A percentile compares a stretch with the other conserved stretches of the same genome.
Conservation (phyloP, 1,284 basidiomycete genomes). For the Phaffia rhodozyma region DNA sequence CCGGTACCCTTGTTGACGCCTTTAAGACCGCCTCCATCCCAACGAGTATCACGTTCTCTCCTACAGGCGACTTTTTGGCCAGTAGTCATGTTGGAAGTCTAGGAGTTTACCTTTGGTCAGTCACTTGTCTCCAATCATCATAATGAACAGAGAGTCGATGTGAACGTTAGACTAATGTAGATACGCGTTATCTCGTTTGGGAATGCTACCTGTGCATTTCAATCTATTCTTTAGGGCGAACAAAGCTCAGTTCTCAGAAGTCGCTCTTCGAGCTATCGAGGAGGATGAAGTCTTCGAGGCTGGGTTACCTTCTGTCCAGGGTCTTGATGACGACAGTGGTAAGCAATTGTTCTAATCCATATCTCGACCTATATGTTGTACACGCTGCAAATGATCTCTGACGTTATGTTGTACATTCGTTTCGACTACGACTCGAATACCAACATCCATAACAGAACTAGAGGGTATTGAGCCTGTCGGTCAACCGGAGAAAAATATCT, state of each 20-base stretch:
- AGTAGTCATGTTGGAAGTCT: slow-evolving; percentile 89
- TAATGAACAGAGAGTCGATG: background rate
- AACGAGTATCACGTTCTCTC: slow-evolving; percentile 83
- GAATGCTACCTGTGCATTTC: background rate
- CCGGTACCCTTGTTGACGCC: slow-evolving; percentile 79
- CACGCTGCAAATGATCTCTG: background rate
- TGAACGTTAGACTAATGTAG: background rate
- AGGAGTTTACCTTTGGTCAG: slow-evolving; percentile 77
- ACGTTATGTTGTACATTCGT: slow-evolving; percentile 15
- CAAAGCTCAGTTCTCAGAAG: slow-evolving; percentile 79
- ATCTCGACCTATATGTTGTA: slow-evolving; percentile 14
- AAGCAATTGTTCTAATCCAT: slow-evolving; percentile 19
- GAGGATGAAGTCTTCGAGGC: slow-evolving; percentile 62
- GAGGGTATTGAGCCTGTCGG: slow-evolving; percentile 50
- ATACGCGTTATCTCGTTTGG: background rate
- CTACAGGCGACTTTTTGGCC: slow-evolving; percentile 89
- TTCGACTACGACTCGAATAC: slow-evolving; percentile 25
- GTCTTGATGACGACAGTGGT: slow-evolving; percentile 60
- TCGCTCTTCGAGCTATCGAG: slow-evolving; percentile 65
- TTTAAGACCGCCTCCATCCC: slow-evolving; percentile 84
- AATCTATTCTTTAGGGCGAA: slow-evolving; percentile 62
- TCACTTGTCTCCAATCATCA: background rate
- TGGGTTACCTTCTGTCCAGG: slow-evolving; percentile 71
- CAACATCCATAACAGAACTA: slow-evolving; percentile 41
- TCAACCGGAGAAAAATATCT: slow-evolving; percentile 51